Evolutionary conservation across 2,329 filamentous ascomycete genomes (phyloP), one percentile per base, ranked within the genome.

Genomic region (Neopestalotiopsis rosae): DNA sequence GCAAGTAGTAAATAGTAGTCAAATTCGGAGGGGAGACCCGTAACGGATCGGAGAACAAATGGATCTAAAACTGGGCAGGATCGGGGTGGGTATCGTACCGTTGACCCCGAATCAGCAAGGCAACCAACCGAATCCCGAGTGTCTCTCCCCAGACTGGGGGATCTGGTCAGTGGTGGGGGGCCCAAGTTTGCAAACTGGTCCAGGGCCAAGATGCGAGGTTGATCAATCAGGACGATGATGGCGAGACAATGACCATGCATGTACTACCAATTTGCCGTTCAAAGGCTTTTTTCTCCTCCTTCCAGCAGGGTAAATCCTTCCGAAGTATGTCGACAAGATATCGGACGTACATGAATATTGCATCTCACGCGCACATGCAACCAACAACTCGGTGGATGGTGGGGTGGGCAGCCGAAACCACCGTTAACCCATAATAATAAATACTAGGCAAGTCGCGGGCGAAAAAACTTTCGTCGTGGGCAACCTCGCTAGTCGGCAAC

Each of bases 211-310:
- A 52, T 24, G 45, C 20, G 20, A n/a, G 45, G 14, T n/a, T 20
- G 45, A 52, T 24, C 45, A 20, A 52, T 17, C 14, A 24, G 20
- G 45, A 3, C n/a, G 45, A 52, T 9, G 20, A 52, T 52, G 4
- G 45, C 45, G n/a, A 52, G 45, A 52, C 45, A 52, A n/a, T 52
- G n/a, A n/a, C 45, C 45, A 52, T 52, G 45, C n/a, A 52, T 20
- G 45, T 52, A n/a, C n/a, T n/a, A 52, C 45, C 17, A n/a, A 52
- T 20, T 52, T 52, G 14, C 45, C 45, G n/a, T 52, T 17, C 45
- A 52, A 20, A 52, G 45, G 45, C 17, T 52, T n/a, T 52, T 2
- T 38, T 28, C 24, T 28, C 24, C 34, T 38, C 34, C 6, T 38
- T 38, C 2, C 24, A 28, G 24, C 24, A 28, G 34, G 34, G 10